Conservation (phyloP, 2,329 filamentous ascomycete genomes). For the Hymenotorrendiella dingleyae region DNA sequence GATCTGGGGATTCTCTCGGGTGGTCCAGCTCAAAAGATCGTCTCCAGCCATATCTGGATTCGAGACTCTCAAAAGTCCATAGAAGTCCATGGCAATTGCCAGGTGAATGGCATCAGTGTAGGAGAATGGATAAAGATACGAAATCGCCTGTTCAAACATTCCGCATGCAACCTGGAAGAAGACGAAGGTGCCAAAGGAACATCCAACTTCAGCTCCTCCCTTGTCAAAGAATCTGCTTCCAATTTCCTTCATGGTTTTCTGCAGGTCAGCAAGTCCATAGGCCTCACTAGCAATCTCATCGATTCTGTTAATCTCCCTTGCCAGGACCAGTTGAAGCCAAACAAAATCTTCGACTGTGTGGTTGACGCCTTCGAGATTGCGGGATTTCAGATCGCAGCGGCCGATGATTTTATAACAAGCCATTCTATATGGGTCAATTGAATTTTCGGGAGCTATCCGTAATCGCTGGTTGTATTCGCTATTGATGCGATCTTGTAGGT, state of each 20-base stretch:
- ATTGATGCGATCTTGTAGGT: conserved; percentile 80
- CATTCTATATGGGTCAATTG: conserved; percentile 90
- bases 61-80: conserved; percentile 81
- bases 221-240: conserved; percentile 87
- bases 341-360: conserved; percentile 63
- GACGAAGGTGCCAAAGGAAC: conserved; percentile 85
- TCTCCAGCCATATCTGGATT: conserved; percentile 70
- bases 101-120: conserved; percentile 95
- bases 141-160: conserved; percentile 89
- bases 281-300: conserved; percentile 61
- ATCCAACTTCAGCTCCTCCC: conserved; percentile 61
- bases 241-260: conserved; percentile 78
- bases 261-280: conserved; percentile 62
- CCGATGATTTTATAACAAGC: conserved; percentile 98
- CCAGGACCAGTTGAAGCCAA: conserved; percentile 67
- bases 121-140: conserved; percentile 85
- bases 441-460: conserved; percentile 77
- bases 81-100: conserved; percentile 80
- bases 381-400: conserved; percentile 61
- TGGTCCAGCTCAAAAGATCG: conserved; percentile 62
- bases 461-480: conserved; percentile 83
- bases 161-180: conserved; percentile 85
- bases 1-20: conserved; percentile 69
- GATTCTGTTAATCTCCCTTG: conserved; percentile 57
- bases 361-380: conserved; percentile 52